These are phyloP conservation scores for Hibiscus tridactylites DNA, from an alignment of 345 rosid genomes.

Conservation along the genomic window DNA sequence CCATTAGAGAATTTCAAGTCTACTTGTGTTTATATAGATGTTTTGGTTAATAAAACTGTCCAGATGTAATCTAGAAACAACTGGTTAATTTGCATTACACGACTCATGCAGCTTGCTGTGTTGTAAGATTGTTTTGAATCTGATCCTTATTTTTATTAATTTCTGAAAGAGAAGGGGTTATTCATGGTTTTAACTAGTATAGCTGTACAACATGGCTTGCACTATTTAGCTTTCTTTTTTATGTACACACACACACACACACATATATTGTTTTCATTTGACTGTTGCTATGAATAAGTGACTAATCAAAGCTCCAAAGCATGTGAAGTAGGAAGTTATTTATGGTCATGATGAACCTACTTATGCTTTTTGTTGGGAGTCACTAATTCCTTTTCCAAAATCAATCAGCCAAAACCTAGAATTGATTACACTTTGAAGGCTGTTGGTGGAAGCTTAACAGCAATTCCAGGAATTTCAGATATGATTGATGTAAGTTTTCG, in stretches of 20 bases:
- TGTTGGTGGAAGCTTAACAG: slow-evolving; percentile 97
- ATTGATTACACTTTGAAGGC: slow-evolving; percentile 95
- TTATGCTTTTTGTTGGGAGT: neutral
- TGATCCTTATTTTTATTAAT: neutral
- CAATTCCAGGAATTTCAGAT: slow-evolving; percentile 92
- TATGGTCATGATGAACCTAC: neutral
- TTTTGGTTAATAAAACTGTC: neutral
- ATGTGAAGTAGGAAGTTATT: neutral
- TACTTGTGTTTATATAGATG: neutral
- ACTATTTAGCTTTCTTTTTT: neutral
- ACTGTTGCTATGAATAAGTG: neutral
- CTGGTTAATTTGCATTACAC: neutral
- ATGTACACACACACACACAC: too few species aligned
- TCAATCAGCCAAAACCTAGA: slow-evolving; percentile 86
- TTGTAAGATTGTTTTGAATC: neutral
- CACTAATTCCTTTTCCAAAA: slow-evolving; percentile 12
- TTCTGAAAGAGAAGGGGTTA: neutral
- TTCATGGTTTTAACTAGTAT: neutral
- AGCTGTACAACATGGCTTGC: neutral
- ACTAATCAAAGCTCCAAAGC: neutral
- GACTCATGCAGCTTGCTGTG: neutral
- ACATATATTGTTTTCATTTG: neutral
- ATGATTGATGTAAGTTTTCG: slow-evolving; percentile 86
- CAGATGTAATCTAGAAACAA: neutral
- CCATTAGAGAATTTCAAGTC: neutral